Base-by-base conservation (phyloP, 2,329 filamentous ascomycete genomes). In the Alternaria panax region DNA sequence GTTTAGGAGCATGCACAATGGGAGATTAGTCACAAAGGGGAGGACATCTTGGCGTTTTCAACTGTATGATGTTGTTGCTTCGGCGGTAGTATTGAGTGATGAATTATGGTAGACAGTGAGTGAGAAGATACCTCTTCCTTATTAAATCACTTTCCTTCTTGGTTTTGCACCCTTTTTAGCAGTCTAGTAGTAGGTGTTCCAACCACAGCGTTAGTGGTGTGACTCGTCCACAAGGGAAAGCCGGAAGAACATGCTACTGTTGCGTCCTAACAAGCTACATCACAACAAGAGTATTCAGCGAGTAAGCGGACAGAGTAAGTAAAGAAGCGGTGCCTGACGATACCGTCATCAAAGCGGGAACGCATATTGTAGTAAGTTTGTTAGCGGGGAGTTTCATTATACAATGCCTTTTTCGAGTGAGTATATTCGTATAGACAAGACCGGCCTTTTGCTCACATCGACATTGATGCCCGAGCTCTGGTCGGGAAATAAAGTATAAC, bases 1-100 rank as follows among this genome's bases (percentile, higher is more conserved):
- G 53, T 60, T 57, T 42, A 24, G 46, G 27, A 30, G 50, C 36
- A 52, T 41, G 12, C 30, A 34, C 14, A 48, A 30, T 34, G 30
- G 20, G 22, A 18, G 34, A 7, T 36, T 28, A 24, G 18, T 30
- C 34, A 46, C 40, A 51, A 51, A n/a, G 46, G 41, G 28, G 54
- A 42, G 32, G 43, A 12, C 14, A 28, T 30, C n/a, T 20, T 45
- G 54, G 57, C 53, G 57, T 57, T 57, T 52, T 54, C n/a, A 30
- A 32, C 7, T 51, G 32, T 32, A 42, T 32, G 38, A 59, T 55
- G 56, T 57, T 20, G 28, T 32, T 48, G 43, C 36, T 54, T 25
- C 16, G 20, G 40, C 12, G 27, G 34, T 52, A 46, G 42, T 52
- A 40, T 45, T 48, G 53, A 36, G 41, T 42, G 20, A 57, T 60